phyloP scores from a whole-genome alignment of 441 rosid species.

The Syzygium malaccense region DNA sequence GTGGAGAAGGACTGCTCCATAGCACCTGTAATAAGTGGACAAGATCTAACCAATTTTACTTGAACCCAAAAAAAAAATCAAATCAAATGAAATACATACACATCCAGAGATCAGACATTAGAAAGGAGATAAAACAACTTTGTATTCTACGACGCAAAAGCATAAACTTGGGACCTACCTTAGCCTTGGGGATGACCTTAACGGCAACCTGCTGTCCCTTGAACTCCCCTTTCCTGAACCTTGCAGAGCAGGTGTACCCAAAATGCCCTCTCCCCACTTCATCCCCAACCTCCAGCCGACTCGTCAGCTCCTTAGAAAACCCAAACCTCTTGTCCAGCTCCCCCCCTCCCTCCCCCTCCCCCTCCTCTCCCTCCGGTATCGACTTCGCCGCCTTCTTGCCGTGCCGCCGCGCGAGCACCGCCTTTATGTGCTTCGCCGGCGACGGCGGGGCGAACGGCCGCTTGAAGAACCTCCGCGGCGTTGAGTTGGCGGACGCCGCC shows the following conservation, averaged over 20 bases:
- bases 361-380: constrained; percentile 43
- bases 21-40: not conserved
- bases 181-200: constrained; percentile 85
- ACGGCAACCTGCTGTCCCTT: constrained; percentile 85
- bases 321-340: constrained; percentile 89
- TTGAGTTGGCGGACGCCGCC: constrained; percentile 20
- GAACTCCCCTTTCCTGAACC: constrained; percentile 77
- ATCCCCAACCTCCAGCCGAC: constrained; percentile 62
- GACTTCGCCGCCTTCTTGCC: constrained; percentile 24
- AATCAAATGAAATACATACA: not conserved
- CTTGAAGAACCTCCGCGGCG: constrained; percentile 59
- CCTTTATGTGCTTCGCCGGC: constrained; percentile 87
- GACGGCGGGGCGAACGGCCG: constrained; percentile 84
- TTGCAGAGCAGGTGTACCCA: constrained; percentile 93
- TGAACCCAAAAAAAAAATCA: not conserved
- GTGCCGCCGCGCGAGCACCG: constrained; percentile 40
- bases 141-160: not conserved
- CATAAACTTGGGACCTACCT: constrained; percentile 30
- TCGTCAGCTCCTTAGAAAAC: constrained; percentile 69
- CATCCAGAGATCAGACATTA: not conserved
- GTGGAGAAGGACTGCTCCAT: not conserved
- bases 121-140: not conserved
- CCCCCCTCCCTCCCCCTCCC: constrained; percentile 19
- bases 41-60: not conserved
- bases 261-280: constrained; percentile 97